These are phyloP conservation scores for Pyrenopolyporus hunteri DNA, from an alignment of 495 filamentous ascomycete species.

Conservation along the genomic window DNA sequence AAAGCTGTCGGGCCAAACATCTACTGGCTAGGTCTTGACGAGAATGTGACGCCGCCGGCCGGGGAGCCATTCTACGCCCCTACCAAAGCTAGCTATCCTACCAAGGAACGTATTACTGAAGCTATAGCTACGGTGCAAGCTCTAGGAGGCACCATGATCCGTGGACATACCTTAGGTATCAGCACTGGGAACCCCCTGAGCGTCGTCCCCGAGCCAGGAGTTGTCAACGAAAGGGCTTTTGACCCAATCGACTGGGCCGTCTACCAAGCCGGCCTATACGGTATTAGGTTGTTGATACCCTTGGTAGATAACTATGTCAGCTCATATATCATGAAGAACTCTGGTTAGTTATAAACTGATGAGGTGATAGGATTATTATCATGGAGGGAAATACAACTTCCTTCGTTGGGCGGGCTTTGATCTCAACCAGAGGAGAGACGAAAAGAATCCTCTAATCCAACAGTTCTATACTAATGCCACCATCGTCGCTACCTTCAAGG, in stretches of 20 bases:
- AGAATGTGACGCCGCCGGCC: slow-evolving; percentile 59
- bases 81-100: slow-evolving; percentile 59
- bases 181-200: slow-evolving; percentile 61
- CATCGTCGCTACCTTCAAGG: slow-evolving; percentile 57
- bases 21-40: slow-evolving; percentile 64
- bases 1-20: slow-evolving; percentile 60
- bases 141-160: slow-evolving; percentile 59
- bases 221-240: slow-evolving; percentile 57
- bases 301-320: slow-evolving; percentile 55
- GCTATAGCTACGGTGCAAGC: slow-evolving; percentile 58
- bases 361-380: slow-evolving; percentile 58
- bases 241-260: slow-evolving; percentile 61
- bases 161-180: slow-evolving; percentile 60
- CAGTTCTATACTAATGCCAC: slow-evolving; percentile 60
- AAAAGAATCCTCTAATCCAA: slow-evolving; percentile 50
- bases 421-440: slow-evolving; percentile 46
- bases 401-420: slow-evolving; percentile 59
- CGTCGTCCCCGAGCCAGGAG: slow-evolving; percentile 51
- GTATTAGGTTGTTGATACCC: slow-evolving; percentile 56
- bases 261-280: slow-evolving; percentile 57
- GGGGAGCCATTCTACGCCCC: slow-evolving; percentile 58
- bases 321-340: background rate
- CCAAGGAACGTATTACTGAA: slow-evolving; percentile 58
- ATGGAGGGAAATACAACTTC: slow-evolving; percentile 64
- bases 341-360: slow-evolving; percentile 19